phyloP scores from a whole-genome alignment of 768 basidiomycete species.

The Vishniacozyma victoriae region DNA sequence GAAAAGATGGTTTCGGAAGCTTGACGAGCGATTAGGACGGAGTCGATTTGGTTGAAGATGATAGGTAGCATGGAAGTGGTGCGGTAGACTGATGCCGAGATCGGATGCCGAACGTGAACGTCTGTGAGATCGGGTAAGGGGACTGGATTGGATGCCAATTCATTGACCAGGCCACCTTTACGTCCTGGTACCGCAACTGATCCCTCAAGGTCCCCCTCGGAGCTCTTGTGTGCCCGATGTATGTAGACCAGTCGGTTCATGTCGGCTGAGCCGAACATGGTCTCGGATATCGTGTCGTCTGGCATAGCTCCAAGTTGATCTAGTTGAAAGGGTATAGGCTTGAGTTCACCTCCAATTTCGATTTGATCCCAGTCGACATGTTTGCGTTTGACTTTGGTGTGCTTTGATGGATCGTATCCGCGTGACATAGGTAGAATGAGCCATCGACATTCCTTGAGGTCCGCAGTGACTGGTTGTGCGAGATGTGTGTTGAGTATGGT shows the following conservation, averaged over 20 bases:
- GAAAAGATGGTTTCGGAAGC: constrained; percentile 10
- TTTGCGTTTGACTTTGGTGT: neutral
- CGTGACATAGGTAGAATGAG: constrained; percentile 22
- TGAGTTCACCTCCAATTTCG: constrained; percentile 4
- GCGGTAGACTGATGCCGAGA: constrained; percentile 20
- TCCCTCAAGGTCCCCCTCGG: no score
- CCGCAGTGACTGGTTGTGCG: constrained; percentile 6
- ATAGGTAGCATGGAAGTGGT: constrained; percentile 22
- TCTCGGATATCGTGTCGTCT: constrained; percentile 6
- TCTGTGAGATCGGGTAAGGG: constrained; percentile 27
- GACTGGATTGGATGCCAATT: no score
- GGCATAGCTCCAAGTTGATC: neutral
- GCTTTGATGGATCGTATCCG: neutral
- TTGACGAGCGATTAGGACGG: constrained; percentile 16
- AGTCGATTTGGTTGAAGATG: constrained; percentile 14
- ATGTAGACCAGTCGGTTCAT: no score
- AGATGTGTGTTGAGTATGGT: constrained; percentile 16
- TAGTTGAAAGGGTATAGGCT: constrained; percentile 9
- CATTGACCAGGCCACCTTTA: no score
- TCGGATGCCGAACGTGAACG: constrained; percentile 13
- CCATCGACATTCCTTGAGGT: constrained; percentile 11
- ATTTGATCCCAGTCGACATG: constrained; percentile 34
- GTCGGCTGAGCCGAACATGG: no score
- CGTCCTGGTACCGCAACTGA: no score
- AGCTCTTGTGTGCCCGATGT: no score